These are phyloP conservation scores for Sphaerulina vaccinii DNA, from an alignment of 2,329 filamentous ascomycete species.

Conservation along the genomic window DNA sequence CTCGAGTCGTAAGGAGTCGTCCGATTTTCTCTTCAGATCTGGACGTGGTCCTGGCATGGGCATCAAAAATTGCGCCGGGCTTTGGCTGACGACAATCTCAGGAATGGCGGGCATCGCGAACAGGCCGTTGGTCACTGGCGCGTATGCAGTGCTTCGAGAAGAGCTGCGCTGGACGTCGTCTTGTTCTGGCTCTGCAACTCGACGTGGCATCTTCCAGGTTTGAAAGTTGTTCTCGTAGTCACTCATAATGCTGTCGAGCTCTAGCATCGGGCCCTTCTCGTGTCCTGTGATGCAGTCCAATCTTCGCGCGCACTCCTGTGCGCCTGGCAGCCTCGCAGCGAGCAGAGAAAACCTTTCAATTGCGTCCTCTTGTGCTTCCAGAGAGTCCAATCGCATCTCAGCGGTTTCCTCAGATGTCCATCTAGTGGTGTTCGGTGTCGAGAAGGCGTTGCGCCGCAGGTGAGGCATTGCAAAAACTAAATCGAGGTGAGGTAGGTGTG, in stretches of 20 bases:
- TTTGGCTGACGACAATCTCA: background rate
- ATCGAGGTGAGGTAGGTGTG: no score
- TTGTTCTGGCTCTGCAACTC: no score
- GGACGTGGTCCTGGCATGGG: background rate
- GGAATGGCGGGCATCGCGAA: background rate
- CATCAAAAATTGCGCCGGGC: background rate
- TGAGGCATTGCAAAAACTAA: no score
- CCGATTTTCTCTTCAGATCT: constrained; percentile 2
- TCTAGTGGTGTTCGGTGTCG: constrained; percentile 38
- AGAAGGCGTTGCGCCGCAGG: no score
- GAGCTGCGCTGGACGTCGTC: no score
- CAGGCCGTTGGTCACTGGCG: no score
- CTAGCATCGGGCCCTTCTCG: no score
- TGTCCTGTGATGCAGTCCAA: background rate
- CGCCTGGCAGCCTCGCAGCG: background rate
- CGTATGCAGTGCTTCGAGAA: no score
- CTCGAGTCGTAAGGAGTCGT: background rate
- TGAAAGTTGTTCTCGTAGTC: no score
- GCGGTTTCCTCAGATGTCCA: background rate
- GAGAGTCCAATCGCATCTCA: background rate
- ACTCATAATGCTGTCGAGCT: no score
- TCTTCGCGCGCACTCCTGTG: constrained; percentile 1
- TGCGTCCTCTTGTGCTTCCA: background rate
- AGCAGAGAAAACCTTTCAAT: background rate
- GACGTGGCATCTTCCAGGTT: no score